A percentile compares a stretch with the other conserved stretches of the same genome.
phyloP scores from a whole-genome alignment of 345 rosid species.

The Cardamine occulta region DNA sequence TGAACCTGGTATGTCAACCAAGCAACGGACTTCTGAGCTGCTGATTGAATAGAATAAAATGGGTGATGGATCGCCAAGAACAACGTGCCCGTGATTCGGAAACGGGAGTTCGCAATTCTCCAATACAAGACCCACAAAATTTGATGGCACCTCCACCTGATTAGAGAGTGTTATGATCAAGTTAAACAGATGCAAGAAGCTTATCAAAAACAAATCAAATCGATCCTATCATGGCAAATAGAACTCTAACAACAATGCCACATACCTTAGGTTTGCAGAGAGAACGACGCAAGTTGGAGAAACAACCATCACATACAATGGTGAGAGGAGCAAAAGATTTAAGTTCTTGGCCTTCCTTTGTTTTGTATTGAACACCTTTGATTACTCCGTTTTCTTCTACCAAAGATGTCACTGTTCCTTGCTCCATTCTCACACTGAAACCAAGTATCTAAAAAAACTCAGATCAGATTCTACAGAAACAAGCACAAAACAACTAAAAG shows the following conservation, averaged over 20 bases:
- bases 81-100: constrained; percentile 57
- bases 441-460: not conserved
- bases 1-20: constrained; percentile 56
- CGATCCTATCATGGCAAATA: too few relatives aligned
- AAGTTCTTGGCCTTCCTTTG: constrained; percentile 53
- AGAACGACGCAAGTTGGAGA: constrained; percentile 59
- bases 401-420: constrained; percentile 58
- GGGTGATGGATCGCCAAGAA: constrained; percentile 61
- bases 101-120: constrained; percentile 59
- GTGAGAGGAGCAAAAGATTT: constrained; percentile 57
- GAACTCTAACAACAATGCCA: not conserved
- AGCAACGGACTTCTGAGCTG: constrained; percentile 55
- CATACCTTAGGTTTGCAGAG: constrained; percentile 65
- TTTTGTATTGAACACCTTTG: constrained; percentile 60
- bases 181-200: not conserved
- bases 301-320: constrained; percentile 66
- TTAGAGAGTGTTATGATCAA: constrained; percentile 14
- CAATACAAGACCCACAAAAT: constrained; percentile 54
- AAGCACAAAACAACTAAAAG: not conserved
- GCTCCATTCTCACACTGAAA: constrained; percentile 52
- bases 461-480: not conserved
- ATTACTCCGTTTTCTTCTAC: constrained; percentile 56
- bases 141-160: constrained; percentile 61
- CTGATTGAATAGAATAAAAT: constrained; percentile 61
- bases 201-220: not conserved